phyloP scores from a whole-genome alignment of 2,329 filamentous ascomycete species.

The Helminthosporium solani region DNA sequence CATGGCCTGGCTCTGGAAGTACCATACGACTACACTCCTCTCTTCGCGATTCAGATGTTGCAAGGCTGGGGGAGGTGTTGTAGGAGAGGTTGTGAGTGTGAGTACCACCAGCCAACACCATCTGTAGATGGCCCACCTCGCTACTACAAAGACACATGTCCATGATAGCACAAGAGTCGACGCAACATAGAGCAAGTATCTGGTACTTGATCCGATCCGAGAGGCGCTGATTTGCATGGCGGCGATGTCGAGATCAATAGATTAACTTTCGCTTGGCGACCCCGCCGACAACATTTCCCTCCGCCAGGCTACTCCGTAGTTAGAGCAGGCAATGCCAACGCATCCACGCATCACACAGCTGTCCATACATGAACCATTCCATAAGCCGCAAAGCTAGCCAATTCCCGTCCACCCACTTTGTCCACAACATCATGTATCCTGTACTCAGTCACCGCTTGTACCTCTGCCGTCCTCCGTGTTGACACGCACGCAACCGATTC shows the following conservation, averaged over 20 bases:
- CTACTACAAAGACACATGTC: neutral
- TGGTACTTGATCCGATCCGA: neutral
- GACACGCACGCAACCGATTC: slow-evolving; percentile 23
- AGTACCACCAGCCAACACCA: neutral
- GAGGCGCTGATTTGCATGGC: neutral
- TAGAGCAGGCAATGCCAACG: slow-evolving; percentile 37
- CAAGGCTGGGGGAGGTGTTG: neutral
- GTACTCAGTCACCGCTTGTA: slow-evolving; percentile 41
- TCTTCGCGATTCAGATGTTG: neutral
- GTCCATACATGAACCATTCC: slow-evolving; percentile 29
- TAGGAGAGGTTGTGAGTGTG: too few relatives aligned
- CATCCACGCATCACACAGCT: slow-evolving; percentile 37
- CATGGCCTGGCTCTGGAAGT: neutral
- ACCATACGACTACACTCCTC: too few relatives aligned
- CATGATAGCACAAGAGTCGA: neutral
- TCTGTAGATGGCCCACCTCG: neutral
- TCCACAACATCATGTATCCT: slow-evolving; percentile 41
- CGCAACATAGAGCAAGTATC: neutral
- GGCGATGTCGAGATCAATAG: neutral
- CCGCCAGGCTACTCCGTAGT: neutral
- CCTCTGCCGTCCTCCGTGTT: slow-evolving; percentile 14
- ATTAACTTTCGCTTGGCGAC: slow-evolving; percentile 9
- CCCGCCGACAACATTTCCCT: slow-evolving; percentile 6
- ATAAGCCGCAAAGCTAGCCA: slow-evolving; percentile 39
- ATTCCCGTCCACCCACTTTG: slow-evolving; percentile 21